Base-by-base conservation (phyloP, 495 filamentous ascomycete species). In the Parathielavia appendiculata region DNA sequence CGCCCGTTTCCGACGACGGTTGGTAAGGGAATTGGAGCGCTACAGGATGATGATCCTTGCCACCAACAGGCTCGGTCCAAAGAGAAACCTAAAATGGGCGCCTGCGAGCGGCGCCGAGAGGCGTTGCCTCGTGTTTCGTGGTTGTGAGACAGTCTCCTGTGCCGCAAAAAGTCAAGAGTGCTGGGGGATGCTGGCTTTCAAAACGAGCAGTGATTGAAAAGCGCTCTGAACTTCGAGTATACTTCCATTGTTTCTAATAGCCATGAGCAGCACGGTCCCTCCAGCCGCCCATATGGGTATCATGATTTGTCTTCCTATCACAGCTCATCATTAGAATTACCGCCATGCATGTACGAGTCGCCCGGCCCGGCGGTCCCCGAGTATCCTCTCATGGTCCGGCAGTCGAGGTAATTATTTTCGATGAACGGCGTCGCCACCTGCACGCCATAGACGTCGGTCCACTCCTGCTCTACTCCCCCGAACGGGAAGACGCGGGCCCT, bases 391-490 rank as follows among this genome's bases (percentile, higher is more conserved):
- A 73, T 65, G n/a, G 40, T 51, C 56, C 39, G 45, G 59, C 71
- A 73, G 32, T 69, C 64, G 46, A 72, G 66, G 51, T 72, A 73
- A 43, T 73, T 73, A 23, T 73, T 72, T 63, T 77, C 74, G 50
- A 74, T 62, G 39, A 77, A 77, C 23, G 72, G 64, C 32, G 74
- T 77, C 1, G 74, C 67, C 22, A 77, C 50, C 39, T 73, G 67
- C 56, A 75, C 65, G 5, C 72, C 74, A 32, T 67, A 73, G 7
- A 75, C 69, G 5, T 58, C 66, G 0, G 51, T 47, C 59, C 64
- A 70, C 64, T 64, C 63, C 22, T 16, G 59, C 40, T 59, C 51
- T 6, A 22, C 52, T 6, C 45, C 56, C 11, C 38, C 5, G 22
- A 75, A 70, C 12, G 73, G 71, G 14, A 65, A 63, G 22, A 64